Base-by-base conservation (phyloP, 2,329 filamentous ascomycete genomes). In the Penicillium sp. region DNA sequence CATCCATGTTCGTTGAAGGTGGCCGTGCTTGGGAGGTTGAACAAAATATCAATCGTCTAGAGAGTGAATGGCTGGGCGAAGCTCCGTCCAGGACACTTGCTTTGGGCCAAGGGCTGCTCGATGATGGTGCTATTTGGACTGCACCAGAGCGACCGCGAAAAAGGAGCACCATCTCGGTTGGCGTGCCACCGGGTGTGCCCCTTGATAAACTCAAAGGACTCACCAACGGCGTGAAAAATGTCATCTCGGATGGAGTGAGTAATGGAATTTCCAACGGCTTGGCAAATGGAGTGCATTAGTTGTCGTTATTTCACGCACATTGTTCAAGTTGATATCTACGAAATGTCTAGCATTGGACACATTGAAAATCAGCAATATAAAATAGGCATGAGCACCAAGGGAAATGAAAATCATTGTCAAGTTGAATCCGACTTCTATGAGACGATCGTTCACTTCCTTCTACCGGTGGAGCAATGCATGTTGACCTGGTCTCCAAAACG, bases 11-110 rank as follows among this genome's bases (percentile, higher is more conserved):
- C 47, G 70, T 77, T 13, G 74, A 74, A 51, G 76, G 77, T 18
- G 73, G 72, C 0, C 68, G 74, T 7, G 73, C 69, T 9, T 78
- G 74, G 74, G 74, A 78, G 47, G 70, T 78, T 23, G 76, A 79
- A 51, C 66, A 70, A 45, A 74, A 75, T 14, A 62, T 78, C 34
- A 67, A 76, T 53, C 65, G 69, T 10, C 68, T 74, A 4, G 71
- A 78, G 56, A 61, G 68, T 7, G 66, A 76, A 50, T 79, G 76
- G 77, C 60, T 79, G 34, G 77, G 77, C 1, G 70, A 74, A 56
- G 67, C 67, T 41, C 69, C 71, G 34, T 72, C 70, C 1, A 61
- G 59, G 26, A 63, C 70, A 4, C 62, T 76, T 38, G 67, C 69
- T 8, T 59, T 57, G 41, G 74, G 74, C 0, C 74, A 76, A 35